These are phyloP conservation scores for Helianthus annuus DNA, from an alignment of 129 eudicot genomes.

Conservation along the genomic window HanXRQr2.0-SUNRISE NC_035435.2:17389580-17390079, in stretches of 20 bases:
- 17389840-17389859: neutral
- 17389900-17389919: neutral
- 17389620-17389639: neutral
- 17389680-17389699: neutral
- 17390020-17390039: neutral
- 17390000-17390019: neutral
- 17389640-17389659: neutral
- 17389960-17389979: constrained; percentile 21
- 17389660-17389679: neutral
- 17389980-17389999: constrained; percentile 9
- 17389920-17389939: constrained; percentile 1
- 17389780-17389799: too few relatives aligned
- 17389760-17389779: too few relatives aligned
- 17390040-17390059: neutral
- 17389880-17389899: neutral
- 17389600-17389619: neutral
- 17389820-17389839: too few relatives aligned
- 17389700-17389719: too few relatives aligned
- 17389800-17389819: too few relatives aligned
- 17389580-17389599: too few relatives aligned
- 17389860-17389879: neutral
- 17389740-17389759: too few relatives aligned
- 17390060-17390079: neutral
- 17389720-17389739: too few relatives aligned
- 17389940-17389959: constrained; percentile 7